phyloP scores from a whole-genome alignment of 208 protist species.

The Acanthamoeba healyi region DNA sequence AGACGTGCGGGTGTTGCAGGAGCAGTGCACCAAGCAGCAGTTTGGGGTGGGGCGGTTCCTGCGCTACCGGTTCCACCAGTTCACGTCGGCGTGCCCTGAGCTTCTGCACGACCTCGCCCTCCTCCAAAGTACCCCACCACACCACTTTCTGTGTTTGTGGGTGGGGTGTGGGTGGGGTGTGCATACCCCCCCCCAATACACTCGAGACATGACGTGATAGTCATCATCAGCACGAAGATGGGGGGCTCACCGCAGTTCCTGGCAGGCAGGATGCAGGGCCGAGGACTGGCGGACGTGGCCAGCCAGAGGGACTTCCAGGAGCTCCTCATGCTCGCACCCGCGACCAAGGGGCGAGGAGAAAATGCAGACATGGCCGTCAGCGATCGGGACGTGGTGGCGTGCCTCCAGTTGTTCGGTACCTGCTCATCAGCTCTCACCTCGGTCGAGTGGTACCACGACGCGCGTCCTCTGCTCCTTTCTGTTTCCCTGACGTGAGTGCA shows the following conservation, averaged over 20 bases:
- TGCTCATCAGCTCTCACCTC: neutral
- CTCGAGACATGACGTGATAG: too few species aligned
- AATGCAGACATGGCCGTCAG: neutral
- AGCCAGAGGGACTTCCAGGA: conserved; percentile 1
- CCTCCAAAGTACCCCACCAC: neutral
- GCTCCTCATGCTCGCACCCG: neutral
- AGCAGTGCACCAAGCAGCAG: conserved; percentile 28
- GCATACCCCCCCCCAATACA: too few species aligned
- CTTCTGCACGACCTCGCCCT: conserved; percentile 19
- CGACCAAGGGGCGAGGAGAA: neutral
- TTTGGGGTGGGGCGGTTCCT: neutral
- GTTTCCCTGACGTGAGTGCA: too few species aligned
- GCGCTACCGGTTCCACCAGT: neutral
- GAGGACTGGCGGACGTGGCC: neutral
- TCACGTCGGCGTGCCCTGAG: neutral
- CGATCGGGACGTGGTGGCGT: conserved; percentile 12
- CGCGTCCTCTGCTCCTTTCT: too few species aligned
- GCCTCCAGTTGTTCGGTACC: conserved; percentile 28
- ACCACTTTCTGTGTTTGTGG: neutral
- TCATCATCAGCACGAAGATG: too few species aligned
- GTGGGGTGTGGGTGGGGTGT: neutral
- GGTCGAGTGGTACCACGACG: too few species aligned
- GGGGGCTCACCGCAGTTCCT: too few species aligned
- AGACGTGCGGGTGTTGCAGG: neutral
- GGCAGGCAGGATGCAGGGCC: neutral